These are phyloP conservation scores for Veloporphyrellus conicus DNA, from an alignment of 1,284 basidiomycete genomes.

Conservation along the genomic window DNA sequence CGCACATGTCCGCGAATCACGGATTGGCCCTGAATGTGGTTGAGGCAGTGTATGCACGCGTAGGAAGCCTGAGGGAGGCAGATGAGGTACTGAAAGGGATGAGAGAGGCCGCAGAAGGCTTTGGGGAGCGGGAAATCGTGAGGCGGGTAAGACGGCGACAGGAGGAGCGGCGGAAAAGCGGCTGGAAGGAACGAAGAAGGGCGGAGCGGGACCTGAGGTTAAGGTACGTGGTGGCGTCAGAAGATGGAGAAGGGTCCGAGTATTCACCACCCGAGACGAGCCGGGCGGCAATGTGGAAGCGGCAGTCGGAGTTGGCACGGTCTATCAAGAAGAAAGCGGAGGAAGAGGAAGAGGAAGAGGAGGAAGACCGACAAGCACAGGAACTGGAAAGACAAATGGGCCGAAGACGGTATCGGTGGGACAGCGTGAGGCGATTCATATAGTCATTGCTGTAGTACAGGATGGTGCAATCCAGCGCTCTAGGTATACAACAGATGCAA, in stretches of 20 bases:
- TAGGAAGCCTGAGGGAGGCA: slow-evolving; percentile 21
- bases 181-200: neutral
- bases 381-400: slow-evolving; percentile 20
- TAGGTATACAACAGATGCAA: too few species aligned
- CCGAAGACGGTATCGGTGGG: slow-evolving; percentile 5
- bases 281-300: slow-evolving; percentile 29
- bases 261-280: slow-evolving; percentile 32
- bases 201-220: too few species aligned
- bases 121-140: slow-evolving; percentile 17
- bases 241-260: slow-evolving; percentile 21
- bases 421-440: slow-evolving; percentile 13
- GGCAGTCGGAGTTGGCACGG: slow-evolving; percentile 5
- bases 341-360: neutral
- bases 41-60: slow-evolving; percentile 22
- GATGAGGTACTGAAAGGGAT: slow-evolving; percentile 29
- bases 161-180: neutral
- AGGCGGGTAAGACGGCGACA: neutral
- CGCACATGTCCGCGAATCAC: slow-evolving; percentile 27
- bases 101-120: slow-evolving; percentile 25
- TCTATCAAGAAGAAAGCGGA: neutral
- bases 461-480: too few species aligned
- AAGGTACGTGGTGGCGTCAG: slow-evolving; percentile 13
- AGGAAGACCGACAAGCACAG: slow-evolving; percentile 8
- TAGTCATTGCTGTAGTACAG: neutral
- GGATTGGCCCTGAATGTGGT: slow-evolving; percentile 22